Evolutionary conservation across 1,284 basidiomycete genomes (phyloP).

Genomic region (Ganoderma meredithae): DNA sequence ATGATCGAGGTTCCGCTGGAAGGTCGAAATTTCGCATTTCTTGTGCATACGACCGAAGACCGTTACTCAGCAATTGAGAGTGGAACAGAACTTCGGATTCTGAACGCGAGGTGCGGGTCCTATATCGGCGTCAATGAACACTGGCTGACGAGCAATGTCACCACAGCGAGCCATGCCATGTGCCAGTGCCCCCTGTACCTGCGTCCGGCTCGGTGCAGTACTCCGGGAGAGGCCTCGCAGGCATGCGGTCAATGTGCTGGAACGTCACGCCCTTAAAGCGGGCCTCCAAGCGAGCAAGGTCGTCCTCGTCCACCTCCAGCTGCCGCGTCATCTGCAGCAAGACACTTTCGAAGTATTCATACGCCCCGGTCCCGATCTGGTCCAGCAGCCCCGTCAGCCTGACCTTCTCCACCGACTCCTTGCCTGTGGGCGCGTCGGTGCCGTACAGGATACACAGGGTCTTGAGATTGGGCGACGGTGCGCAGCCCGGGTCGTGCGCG

Average conservation of each 20-base stretch:
- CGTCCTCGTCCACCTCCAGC: background rate
- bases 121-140: background rate
- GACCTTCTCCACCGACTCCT: background rate
- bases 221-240: conserved; percentile 6
- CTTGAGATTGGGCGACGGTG: background rate
- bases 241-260: conserved; percentile 1
- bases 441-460: background rate
- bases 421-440: background rate
- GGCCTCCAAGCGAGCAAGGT: background rate
- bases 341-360: conserved; percentile 8
- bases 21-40: background rate
- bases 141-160: background rate
- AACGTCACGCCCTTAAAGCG: conserved; percentile 2
- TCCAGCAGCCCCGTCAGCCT: conserved; percentile 4
- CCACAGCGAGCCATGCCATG: conserved; percentile 1
- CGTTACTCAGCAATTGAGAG: too few relatives aligned
- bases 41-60: background rate
- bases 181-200: background rate
- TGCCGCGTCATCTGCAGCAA: background rate
- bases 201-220: background rate
- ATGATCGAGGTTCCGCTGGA: conserved; percentile 13
- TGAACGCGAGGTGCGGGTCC: background rate
- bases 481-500: conserved; percentile 1
- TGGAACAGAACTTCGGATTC: background rate
- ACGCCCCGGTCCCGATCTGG: conserved; percentile 7